phyloP scores from a whole-genome alignment of 352 stramenopile genomes.

The Globisporangium lucens region DNA sequence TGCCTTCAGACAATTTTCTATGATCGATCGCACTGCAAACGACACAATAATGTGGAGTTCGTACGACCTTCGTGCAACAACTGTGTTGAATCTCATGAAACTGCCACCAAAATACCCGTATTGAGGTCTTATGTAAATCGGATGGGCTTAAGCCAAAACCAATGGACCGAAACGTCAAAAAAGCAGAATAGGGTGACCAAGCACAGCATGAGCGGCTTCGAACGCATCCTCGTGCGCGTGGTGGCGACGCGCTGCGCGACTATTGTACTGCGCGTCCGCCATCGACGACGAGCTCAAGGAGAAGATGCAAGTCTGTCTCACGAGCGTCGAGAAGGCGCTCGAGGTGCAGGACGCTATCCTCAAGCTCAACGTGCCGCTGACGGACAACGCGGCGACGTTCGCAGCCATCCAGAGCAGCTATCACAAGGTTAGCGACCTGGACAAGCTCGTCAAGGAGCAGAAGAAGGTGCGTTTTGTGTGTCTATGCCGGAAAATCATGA shows the following conservation, averaged over 20 bases:
- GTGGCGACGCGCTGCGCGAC: constrained; percentile 61
- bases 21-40: not conserved
- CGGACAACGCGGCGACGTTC: constrained; percentile 51
- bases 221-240: constrained; percentile 69
- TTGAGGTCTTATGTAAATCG: not conserved
- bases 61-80: not conserved
- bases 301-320: constrained; percentile 56
- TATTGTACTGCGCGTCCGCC: constrained; percentile 78
- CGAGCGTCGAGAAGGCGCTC: constrained; percentile 52
- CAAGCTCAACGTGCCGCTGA: constrained; percentile 60
- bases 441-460: constrained; percentile 57
- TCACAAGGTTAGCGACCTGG: constrained; percentile 44
- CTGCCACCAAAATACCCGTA: not conserved
- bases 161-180: too few relatives aligned
- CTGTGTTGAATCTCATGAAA: not conserved
- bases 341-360: constrained; percentile 60
- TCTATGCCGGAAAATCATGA: too few relatives aligned
- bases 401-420: constrained; percentile 54
- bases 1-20: not conserved
- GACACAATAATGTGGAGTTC: not conserved
- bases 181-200: too few relatives aligned
- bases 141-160: too few relatives aligned
- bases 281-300: constrained; percentile 72
- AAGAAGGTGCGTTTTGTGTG: constrained; percentile 23
- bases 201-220: constrained; percentile 50